Conservation (phyloP, 768 basidiomycete genomes). For the Boletus fagicola region DNA sequence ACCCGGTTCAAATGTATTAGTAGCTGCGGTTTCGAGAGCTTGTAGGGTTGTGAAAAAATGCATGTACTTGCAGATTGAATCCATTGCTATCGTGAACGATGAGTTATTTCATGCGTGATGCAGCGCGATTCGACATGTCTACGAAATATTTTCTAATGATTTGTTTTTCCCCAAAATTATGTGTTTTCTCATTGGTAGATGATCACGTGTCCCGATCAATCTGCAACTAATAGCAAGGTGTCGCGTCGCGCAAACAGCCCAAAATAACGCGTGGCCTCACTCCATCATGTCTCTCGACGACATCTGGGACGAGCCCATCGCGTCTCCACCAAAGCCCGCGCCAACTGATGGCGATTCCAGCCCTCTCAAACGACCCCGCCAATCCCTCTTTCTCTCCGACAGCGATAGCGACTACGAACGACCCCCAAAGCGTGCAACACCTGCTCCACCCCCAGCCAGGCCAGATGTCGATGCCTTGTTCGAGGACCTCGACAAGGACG, state of each 20-base stretch:
- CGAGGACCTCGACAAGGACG: conserved; percentile 48
- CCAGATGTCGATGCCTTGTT: conserved; percentile 44
- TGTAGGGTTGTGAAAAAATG: too few relatives aligned
- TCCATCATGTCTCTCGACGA: conserved; percentile 43
- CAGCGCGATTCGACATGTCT: too few relatives aligned
- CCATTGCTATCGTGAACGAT: too few relatives aligned
- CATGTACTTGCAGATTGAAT: too few relatives aligned
- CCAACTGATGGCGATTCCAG: conserved; percentile 20
- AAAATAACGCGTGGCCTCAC: conserved; percentile 28
- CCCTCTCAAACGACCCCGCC: conserved; percentile 34
- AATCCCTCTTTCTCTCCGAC: conserved; percentile 59
- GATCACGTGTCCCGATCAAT: too few relatives aligned
- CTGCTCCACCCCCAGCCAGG: conserved; percentile 12
- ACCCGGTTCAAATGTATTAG: too few relatives aligned
- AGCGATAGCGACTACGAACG: conserved; percentile 40
- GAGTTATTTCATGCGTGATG: too few relatives aligned
- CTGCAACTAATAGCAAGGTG: too few relatives aligned
- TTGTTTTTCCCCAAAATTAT: too few relatives aligned
- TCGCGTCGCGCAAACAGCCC: conserved; percentile 20
- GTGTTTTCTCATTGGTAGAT: too few relatives aligned
- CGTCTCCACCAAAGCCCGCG: conserved; percentile 18
- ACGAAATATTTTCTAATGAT: too few relatives aligned
- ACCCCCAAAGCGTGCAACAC: conserved; percentile 26
- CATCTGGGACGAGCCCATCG: conserved; percentile 60
- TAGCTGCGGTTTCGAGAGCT: too few relatives aligned